Base-by-base conservation (phyloP, 106 monocot species). In the Allium fistulosum region DNA sequence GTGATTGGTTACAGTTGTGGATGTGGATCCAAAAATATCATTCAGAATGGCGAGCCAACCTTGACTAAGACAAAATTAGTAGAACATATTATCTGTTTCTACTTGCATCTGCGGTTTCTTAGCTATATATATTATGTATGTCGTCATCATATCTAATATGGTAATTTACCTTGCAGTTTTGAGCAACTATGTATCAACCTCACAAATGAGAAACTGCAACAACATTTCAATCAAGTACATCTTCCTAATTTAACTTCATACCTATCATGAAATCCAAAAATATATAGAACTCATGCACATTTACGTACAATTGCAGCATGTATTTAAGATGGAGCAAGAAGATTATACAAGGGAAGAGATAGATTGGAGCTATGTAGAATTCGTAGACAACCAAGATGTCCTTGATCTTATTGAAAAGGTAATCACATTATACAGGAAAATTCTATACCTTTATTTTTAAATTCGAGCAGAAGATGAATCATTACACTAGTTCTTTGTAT, bases 291-390 rank as follows among this genome's bases (percentile, higher is more conserved):
- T 37, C 37, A 37, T 37, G 37, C 37, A 37, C 37, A 37, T 37
- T 37, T 37, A 37, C 37, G 37, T 57, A n/a, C n/a, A 8, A n/a
- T 70, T 60, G 57, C 74, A 92, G 92, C 93, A 93, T 71, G 94
- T 94, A 58, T 94, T 94, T 72, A 94, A 94, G 72, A 94, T 94
- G 94, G 94, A 94, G 80, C 94, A 94, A 83, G 94, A 94, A 75
- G 94, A 94, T 22, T 94, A 95, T 72, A 95, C 94, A 52, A 91
- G 69, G 28, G 94, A 95, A 82, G 88, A 91, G 65, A 95, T 95
- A 26, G 77, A 94, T 51, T 94, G 94, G 94, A 94, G 94, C 66
- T 94, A 94, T 76, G 90, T 94, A 13, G 94, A 94, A 57, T 94
- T 94, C 81, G 90, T 94, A 16, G 94, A 94, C 74, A 94, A 94